Percentiles rank a stretch among this genome's conserved stretches.
phyloP scores from a whole-genome alignment of 208 protist genomes.

The Trichomonas tenax region DNA sequence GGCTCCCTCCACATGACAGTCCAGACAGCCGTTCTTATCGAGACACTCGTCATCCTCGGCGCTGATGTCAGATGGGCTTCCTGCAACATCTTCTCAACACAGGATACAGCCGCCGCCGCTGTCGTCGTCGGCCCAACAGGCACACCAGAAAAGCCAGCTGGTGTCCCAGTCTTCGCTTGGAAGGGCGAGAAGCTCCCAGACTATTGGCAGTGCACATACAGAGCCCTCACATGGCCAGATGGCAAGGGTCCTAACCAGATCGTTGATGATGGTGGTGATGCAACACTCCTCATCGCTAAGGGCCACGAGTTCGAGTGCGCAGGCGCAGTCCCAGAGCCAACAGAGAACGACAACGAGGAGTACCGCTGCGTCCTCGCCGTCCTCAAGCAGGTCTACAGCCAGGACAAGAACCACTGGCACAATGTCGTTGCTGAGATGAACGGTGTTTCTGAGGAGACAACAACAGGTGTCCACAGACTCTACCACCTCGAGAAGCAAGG shows the following conservation, averaged over 20 bases:
- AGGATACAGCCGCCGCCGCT: constrained; percentile 76
- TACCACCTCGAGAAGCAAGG: constrained; percentile 78
- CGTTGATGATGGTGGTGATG: constrained; percentile 97
- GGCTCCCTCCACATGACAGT: constrained; percentile 99
- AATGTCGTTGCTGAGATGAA: constrained; percentile 66
- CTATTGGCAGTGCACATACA: constrained; percentile 92
- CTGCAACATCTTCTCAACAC: constrained; percentile 99
- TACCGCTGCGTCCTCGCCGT: constrained; percentile 43
- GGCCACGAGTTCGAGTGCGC: constrained; percentile 47
- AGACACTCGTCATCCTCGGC: constrained; percentile 87
- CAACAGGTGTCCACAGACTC: constrained; percentile 94
- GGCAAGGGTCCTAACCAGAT: constrained; percentile 78
- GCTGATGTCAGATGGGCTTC: constrained; percentile 84
- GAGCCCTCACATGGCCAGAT: constrained; percentile 63
- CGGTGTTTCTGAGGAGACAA: constrained; percentile 98
- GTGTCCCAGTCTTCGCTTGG: constrained; percentile 90
- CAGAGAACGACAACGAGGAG: constrained; percentile 53
- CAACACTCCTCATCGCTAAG: constrained; percentile 85
- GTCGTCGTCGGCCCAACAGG: constrained; percentile 61
- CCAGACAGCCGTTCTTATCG: constrained; percentile 98
- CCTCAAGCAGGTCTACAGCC: constrained; percentile 44
- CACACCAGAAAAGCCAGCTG: constrained; percentile 23
- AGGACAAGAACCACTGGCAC: constrained; percentile 47
- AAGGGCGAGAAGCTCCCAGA: constrained; percentile 97
- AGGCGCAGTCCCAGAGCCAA: constrained; percentile 47